These are phyloP conservation scores for Pythium plurisporium DNA, from an alignment of 352 stramenopile species.

Conservation along the genomic window DNA sequence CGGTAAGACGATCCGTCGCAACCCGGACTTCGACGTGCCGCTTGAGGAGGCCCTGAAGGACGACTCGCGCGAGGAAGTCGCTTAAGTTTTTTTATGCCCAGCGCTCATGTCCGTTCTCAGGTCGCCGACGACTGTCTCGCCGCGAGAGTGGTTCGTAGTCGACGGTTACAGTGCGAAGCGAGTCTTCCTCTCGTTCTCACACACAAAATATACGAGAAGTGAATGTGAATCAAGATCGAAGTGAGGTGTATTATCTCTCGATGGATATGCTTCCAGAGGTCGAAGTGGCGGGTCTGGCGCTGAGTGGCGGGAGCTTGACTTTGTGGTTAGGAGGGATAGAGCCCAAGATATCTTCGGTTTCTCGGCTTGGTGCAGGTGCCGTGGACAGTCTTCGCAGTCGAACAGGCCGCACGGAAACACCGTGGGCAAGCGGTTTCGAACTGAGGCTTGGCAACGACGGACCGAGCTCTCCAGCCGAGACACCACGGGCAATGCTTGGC, in stretches of 20 bases:
- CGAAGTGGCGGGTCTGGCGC: slow-evolving; percentile 18
- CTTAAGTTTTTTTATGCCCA: slow-evolving; percentile 12
- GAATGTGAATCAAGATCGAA: not conserved
- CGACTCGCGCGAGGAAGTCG: slow-evolving; percentile 28
- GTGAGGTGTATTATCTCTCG: not conserved
- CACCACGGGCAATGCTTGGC: slow-evolving; percentile 8
- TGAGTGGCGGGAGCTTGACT: slow-evolving; percentile 46
- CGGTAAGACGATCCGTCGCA: slow-evolving; percentile 69
- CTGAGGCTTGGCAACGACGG: slow-evolving; percentile 18
- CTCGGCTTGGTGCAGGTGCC: slow-evolving; percentile 25
- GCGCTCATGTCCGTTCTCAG: not conserved
- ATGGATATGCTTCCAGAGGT: not conserved
- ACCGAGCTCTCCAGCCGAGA: slow-evolving; percentile 19
- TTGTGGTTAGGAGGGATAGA: slow-evolving; percentile 8
- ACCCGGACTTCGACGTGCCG: slow-evolving; percentile 80
- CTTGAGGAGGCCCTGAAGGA: slow-evolving; percentile 64
- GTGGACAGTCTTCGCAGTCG: slow-evolving; percentile 41
- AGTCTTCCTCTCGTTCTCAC: not conserved
- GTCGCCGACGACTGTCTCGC: not conserved
- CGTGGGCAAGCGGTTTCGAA: slow-evolving; percentile 11
- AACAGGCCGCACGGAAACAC: slow-evolving; percentile 30
- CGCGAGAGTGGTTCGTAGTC: too few species aligned
- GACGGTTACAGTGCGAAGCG: not conserved
- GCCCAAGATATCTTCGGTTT: slow-evolving; percentile 17
- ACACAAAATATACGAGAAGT: slow-evolving; percentile 9